Conservation (phyloP, 176 grass and related monocot genomes). For the Musa schizocarpa region DNA sequence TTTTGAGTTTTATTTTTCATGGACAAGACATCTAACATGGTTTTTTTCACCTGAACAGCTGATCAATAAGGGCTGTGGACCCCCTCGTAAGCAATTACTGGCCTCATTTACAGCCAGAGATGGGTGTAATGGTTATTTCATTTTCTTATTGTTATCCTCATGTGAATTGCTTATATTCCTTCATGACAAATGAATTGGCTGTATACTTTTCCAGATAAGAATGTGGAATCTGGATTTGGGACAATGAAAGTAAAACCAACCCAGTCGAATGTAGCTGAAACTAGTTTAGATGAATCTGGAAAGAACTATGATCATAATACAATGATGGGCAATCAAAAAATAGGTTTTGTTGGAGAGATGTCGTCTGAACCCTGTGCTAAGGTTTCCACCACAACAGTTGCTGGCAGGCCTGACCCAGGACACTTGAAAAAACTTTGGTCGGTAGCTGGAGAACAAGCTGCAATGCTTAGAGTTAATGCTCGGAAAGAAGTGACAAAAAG, state of each 20-base stretch:
- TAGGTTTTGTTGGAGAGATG: not conserved
- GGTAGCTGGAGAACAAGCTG: not conserved
- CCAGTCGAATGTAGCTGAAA: not conserved
- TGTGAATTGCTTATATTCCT: not conserved
- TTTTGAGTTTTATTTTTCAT: not conserved
- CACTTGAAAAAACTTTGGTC: not conserved
- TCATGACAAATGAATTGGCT: not conserved
- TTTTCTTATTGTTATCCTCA: not conserved
- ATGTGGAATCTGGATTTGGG: not conserved
- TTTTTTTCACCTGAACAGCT: slow-evolving; percentile 7
- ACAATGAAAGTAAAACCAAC: not conserved
- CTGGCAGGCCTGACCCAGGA: not conserved
- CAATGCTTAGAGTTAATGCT: not conserved
- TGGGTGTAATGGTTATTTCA: not conserved
- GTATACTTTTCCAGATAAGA: slow-evolving; percentile 2
- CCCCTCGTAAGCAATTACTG: not conserved
- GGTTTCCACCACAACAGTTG: slow-evolving; percentile 1
- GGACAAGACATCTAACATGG: not conserved
- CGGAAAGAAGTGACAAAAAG: not conserved
- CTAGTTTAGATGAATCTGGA: not conserved
- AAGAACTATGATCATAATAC: not conserved
- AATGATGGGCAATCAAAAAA: not conserved
- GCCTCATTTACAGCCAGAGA: not conserved
- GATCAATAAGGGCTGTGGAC: slow-evolving; percentile 15
- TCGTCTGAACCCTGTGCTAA: not conserved